phyloP scores from a whole-genome alignment of 768 basidiomycete genomes.

The Nidularia pulvinata region DNA sequence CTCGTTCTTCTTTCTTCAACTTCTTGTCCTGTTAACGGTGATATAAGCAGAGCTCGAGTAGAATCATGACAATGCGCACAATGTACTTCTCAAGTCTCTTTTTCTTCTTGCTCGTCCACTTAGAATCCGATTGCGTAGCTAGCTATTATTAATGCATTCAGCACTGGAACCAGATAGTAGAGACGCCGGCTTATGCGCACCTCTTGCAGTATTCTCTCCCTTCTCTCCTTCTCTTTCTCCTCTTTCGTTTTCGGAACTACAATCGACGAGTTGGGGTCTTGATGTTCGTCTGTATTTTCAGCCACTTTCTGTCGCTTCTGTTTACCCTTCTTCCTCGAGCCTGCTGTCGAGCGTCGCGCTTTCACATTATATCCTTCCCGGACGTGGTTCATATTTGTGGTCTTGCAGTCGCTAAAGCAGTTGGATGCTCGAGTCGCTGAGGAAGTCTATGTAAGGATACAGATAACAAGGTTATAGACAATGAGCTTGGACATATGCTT shows the following conservation, averaged over 20 bases:
- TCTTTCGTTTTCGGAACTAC: constrained; percentile 58
- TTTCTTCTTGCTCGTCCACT: constrained; percentile 84
- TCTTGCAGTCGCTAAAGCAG: not conserved
- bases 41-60: too few relatives aligned
- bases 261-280: constrained; percentile 60
- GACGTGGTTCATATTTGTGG: constrained; percentile 10
- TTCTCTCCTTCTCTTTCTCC: constrained; percentile 59
- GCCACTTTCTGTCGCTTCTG: constrained; percentile 19
- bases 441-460: too few relatives aligned
- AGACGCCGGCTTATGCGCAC: constrained; percentile 24
- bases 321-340: constrained; percentile 66
- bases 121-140: constrained; percentile 56
- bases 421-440: not conserved
- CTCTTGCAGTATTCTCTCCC: constrained; percentile 60
- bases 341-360: constrained; percentile 62
- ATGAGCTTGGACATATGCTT: too few relatives aligned
- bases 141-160: constrained; percentile 25
- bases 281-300: constrained; percentile 15
- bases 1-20: constrained; percentile 86
- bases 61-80: constrained; percentile 28
- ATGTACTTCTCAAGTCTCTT: constrained; percentile 93
- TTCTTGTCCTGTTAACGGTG: constrained; percentile 72
- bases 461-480: too few relatives aligned
- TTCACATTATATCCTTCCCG: constrained; percentile 58
- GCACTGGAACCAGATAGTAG: too few relatives aligned